phyloP scores from a whole-genome alignment of 768 basidiomycete genomes.

The Suillus subalutaceus region DNA sequence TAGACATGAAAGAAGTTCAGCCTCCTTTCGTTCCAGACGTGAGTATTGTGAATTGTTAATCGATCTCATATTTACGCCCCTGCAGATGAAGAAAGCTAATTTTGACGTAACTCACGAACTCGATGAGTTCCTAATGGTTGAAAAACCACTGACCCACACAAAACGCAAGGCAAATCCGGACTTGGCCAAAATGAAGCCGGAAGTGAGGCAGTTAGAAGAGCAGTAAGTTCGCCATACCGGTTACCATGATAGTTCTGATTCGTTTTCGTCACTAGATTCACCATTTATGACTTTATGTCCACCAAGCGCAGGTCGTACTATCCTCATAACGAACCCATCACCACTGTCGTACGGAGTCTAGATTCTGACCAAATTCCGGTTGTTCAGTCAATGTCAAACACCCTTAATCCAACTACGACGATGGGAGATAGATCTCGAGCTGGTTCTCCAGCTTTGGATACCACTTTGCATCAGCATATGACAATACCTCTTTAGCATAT shows the following conservation, averaged over 20 bases:
- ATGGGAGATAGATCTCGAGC: constrained; percentile 45
- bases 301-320: constrained; percentile 84
- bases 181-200: constrained; percentile 86
- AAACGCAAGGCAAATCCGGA: constrained; percentile 90
- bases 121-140: constrained; percentile 95
- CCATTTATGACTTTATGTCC: constrained; percentile 80
- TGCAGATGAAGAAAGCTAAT: constrained; percentile 92
- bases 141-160: constrained; percentile 94
- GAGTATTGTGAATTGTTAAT: constrained; percentile 38
- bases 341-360: constrained; percentile 31
- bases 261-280: constrained; percentile 60
- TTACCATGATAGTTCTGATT: not conserved
- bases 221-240: constrained; percentile 54
- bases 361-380: constrained; percentile 32
- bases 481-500: constrained; percentile 39
- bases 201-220: constrained; percentile 91
- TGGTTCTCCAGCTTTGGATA: constrained; percentile 40
- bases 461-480: constrained; percentile 43
- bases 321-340: constrained; percentile 74
- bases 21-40: constrained; percentile 95
- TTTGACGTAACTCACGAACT: constrained; percentile 98
- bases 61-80: constrained; percentile 5
- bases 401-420: constrained; percentile 45
- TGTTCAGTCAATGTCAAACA: constrained; percentile 41
- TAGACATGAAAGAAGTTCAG: constrained; percentile 62